phyloP scores from a whole-genome alignment of 2,329 filamentous ascomycete genomes.

The Hypoxylon sp. region DNA sequence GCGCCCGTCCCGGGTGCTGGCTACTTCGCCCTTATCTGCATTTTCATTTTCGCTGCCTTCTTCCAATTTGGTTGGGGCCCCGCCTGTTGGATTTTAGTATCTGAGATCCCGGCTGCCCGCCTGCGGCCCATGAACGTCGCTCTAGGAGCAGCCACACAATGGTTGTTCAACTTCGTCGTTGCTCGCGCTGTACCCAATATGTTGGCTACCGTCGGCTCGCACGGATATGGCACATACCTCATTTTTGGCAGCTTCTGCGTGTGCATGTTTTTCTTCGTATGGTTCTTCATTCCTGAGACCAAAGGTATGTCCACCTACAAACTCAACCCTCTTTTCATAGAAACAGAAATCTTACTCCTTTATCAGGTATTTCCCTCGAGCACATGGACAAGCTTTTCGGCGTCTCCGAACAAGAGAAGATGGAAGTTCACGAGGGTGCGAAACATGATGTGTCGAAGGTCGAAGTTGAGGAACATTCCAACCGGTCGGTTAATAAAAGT shows the following conservation, averaged over 20 bases:
- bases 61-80: slow-evolving; percentile 77
- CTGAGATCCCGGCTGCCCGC: slow-evolving; percentile 74
- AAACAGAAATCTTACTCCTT: slow-evolving; percentile 6
- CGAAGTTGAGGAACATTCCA: slow-evolving; percentile 43
- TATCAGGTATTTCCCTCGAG: slow-evolving; percentile 69
- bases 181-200: slow-evolving; percentile 74
- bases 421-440: slow-evolving; percentile 28
- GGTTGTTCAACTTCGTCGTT: slow-evolving; percentile 76
- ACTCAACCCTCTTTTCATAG: not conserved
- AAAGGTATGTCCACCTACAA: slow-evolving; percentile 47
- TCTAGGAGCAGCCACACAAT: slow-evolving; percentile 72
- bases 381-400: slow-evolving; percentile 72
- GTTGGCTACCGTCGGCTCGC: slow-evolving; percentile 62
- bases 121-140: slow-evolving; percentile 66
- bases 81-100: slow-evolving; percentile 73
- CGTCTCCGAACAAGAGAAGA: slow-evolving; percentile 36
- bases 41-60: slow-evolving; percentile 76
- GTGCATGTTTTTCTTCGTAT: slow-evolving; percentile 71
- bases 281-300: slow-evolving; percentile 65
- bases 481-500: slow-evolving; percentile 32
- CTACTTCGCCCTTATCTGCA: slow-evolving; percentile 74
- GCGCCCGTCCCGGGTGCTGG: slow-evolving; percentile 69
- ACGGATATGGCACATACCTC: slow-evolving; percentile 68
- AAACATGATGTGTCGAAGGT: slow-evolving; percentile 42
- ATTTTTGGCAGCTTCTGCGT: slow-evolving; percentile 74